Evolutionary conservation across 2,329 filamentous ascomycete species (phyloP).

Genomic region (Gnomoniopsis smithogilvyi): DNA sequence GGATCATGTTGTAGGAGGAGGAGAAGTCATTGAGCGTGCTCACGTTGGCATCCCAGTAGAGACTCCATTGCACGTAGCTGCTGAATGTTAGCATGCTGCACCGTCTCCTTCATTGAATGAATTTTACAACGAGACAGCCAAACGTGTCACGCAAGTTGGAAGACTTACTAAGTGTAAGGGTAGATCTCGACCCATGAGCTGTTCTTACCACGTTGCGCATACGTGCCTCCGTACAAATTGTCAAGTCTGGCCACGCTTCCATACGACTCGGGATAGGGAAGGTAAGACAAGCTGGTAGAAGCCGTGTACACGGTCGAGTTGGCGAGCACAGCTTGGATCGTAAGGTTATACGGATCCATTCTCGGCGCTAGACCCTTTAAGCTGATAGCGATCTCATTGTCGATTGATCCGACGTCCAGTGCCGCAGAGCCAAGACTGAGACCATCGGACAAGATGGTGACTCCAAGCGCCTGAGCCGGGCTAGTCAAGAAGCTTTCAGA

Average conservation of each 20-base stretch:
- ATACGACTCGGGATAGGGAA: slow-evolving; percentile 18
- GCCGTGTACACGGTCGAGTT: slow-evolving; percentile 14
- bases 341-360: slow-evolving; percentile 17
- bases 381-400: slow-evolving; percentile 16
- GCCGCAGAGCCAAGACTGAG: slow-evolving; percentile 3
- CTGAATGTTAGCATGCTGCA: neutral
- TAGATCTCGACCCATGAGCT: slow-evolving; percentile 20
- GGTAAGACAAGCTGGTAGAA: slow-evolving; percentile 14
- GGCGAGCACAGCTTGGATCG: slow-evolving; percentile 11
- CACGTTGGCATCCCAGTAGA: slow-evolving; percentile 22
- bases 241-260: slow-evolving; percentile 21
- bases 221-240: slow-evolving; percentile 19
- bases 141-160: neutral
- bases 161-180: slow-evolving; percentile 18
- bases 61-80: slow-evolving; percentile 20
- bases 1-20: slow-evolving; percentile 21
- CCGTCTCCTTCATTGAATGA: neutral
- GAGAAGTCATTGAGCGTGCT: slow-evolving; percentile 20
- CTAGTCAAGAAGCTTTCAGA: slow-evolving; percentile 13
- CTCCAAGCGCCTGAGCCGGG: slow-evolving; percentile 1
- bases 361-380: slow-evolving; percentile 10
- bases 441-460: slow-evolving; percentile 10
- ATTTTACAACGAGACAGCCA: neutral
- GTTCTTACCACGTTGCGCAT: slow-evolving; percentile 18
- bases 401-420: slow-evolving; percentile 16